A percentile compares a stretch with the other conserved stretches of the same genome.
Conservation (phyloP, 306 rosid species). For the Quercus gilva region DNA sequence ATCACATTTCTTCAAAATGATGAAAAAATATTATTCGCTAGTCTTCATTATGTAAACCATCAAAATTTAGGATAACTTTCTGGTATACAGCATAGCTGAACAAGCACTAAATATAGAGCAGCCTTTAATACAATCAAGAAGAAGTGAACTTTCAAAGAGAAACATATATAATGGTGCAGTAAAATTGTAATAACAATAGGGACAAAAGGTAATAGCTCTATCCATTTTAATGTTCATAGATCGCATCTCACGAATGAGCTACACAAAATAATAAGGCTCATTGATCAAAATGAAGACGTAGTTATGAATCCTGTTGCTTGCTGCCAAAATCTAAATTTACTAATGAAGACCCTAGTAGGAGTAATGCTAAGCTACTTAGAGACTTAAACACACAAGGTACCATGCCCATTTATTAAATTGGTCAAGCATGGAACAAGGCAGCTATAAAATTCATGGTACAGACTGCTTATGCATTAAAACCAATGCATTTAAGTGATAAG, state of each 20-base stretch:
- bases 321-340: neutral
- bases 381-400: neutral
- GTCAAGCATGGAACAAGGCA: neutral
- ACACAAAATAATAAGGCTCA: neutral
- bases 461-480: neutral
- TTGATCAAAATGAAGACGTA: neutral
- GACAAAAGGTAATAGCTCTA: neutral
- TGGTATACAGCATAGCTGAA: neutral
- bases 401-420: neutral
- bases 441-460: neutral
- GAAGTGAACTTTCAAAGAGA: constrained; percentile 3
- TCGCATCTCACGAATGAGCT: neutral
- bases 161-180: neutral
- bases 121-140: neutral
- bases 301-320: neutral
- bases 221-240: neutral
- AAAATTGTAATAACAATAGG: neutral
- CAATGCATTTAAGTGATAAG: neutral
- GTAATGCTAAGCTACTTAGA: neutral
- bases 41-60: neutral
- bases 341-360: neutral
- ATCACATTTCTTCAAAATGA: neutral
- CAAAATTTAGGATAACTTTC: neutral
- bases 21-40: neutral
- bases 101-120: neutral